Percentiles rank a stretch among this genome's conserved stretches.
These are phyloP conservation scores for Leccinum truebloodii DNA, from an alignment of 768 basidiomycete species.

Conservation along the genomic window DNA sequence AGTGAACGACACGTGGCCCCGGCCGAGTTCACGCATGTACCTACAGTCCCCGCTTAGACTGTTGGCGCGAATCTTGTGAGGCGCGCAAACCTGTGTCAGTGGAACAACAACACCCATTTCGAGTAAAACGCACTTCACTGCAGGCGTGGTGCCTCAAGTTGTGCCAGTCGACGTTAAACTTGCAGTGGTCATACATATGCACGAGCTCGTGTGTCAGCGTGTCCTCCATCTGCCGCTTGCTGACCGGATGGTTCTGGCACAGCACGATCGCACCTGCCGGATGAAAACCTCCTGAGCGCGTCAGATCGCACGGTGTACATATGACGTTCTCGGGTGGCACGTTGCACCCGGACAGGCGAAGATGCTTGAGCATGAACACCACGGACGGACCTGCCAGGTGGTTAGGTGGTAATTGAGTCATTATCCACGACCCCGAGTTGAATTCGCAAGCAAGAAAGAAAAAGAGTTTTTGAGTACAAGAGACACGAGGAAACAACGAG, in stretches of 20 bases:
- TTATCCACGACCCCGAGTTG: not conserved
- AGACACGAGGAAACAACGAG: conserved; percentile 12
- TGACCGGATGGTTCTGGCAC: conserved; percentile 82
- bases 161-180: conserved; percentile 90
- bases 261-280: conserved; percentile 78
- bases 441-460: conserved; percentile 4
- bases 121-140: conserved; percentile 71
- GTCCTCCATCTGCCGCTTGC: conserved; percentile 87
- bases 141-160: conserved; percentile 95
- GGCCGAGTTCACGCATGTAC: conserved; percentile 76
- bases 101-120: not conserved
- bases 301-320: conserved; percentile 81
- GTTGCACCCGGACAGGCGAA: conserved; percentile 70
- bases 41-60: conserved; percentile 93
- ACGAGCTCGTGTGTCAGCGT: conserved; percentile 92
- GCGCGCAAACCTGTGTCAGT: not conserved
- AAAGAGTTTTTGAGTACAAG: conserved; percentile 3
- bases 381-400: conserved; percentile 69
- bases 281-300: conserved; percentile 81
- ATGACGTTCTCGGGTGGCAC: conserved; percentile 73
- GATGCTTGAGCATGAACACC: conserved; percentile 89
- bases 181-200: conserved; percentile 94
- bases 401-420: not conserved
- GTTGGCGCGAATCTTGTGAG: conserved; percentile 85
- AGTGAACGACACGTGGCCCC: conserved; percentile 77